Evolutionary conservation across 1,284 basidiomycete genomes (phyloP).

Genomic region (Fomitopsis betulina): DNA sequence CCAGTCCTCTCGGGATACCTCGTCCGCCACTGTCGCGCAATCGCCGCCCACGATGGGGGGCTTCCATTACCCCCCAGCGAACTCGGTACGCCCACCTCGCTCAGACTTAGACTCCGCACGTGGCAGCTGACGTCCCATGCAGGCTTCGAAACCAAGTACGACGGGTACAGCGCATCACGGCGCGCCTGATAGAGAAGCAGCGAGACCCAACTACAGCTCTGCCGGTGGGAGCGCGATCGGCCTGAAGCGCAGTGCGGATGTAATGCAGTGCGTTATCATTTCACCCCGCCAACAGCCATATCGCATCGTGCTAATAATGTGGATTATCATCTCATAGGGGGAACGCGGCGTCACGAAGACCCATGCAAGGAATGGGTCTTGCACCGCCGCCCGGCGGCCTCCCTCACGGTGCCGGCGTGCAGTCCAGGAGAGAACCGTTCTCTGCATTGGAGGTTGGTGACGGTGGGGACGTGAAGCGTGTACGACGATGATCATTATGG

Average conservation of each 20-base stretch:
- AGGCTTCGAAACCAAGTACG: background rate
- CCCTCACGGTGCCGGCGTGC: slow-evolving; percentile 6
- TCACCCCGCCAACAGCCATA: too few species aligned
- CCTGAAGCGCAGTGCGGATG: slow-evolving; percentile 35
- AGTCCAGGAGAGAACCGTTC: slow-evolving; percentile 30
- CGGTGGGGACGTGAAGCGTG: slow-evolving; percentile 44
- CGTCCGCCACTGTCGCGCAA: slow-evolving; percentile 9
- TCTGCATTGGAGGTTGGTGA: slow-evolving; percentile 37
- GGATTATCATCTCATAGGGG: slow-evolving; percentile 1
- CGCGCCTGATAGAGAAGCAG: background rate
- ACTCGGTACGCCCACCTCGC: slow-evolving; percentile 29
- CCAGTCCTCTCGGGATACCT: background rate
- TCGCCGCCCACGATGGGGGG: slow-evolving; percentile 41
- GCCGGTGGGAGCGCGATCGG: slow-evolving; percentile 11
- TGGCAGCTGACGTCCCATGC: background rate
- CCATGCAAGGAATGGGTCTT: slow-evolving; percentile 42
- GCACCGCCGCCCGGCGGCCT: slow-evolving; percentile 22
- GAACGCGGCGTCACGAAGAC: slow-evolving; percentile 13
- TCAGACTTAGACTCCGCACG: background rate
- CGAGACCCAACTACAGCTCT: background rate
- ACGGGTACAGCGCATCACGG: background rate
- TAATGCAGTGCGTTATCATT: slow-evolving; percentile 32
- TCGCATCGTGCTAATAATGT: background rate
- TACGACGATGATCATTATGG: slow-evolving; percentile 30
- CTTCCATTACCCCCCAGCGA: slow-evolving; percentile 43